These are phyloP conservation scores for Dalbergia cochinchinensis DNA, from an alignment of 306 rosid genomes.

Conservation along the genomic window DNA sequence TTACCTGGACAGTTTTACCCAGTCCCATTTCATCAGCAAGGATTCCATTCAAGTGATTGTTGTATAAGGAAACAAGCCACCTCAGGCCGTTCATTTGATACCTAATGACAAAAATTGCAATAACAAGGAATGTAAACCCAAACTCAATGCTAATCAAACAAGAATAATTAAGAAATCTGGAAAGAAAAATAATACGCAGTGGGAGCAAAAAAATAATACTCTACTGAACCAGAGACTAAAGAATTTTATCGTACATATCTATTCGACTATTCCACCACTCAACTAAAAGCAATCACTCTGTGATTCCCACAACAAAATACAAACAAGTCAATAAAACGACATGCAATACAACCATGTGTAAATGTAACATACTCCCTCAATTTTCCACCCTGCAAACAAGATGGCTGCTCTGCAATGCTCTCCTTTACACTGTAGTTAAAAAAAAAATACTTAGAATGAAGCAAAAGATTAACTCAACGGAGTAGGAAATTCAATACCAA, in stretches of 20 bases:
- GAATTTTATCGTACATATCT: conserved; percentile 3
- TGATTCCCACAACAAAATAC: conserved; percentile 34
- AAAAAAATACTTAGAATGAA: conserved; percentile 35
- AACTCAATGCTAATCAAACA: conserved; percentile 33
- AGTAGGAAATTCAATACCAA: neutral
- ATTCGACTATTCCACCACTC: neutral
- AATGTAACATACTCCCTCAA: conserved; percentile 87
- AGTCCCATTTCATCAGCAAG: conserved; percentile 99
- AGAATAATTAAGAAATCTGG: conserved; percentile 19
- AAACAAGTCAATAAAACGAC: conserved; percentile 8
- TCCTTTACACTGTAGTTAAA: conserved; percentile 82
- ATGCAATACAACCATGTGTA: conserved; percentile 27
- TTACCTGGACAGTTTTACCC: conserved; percentile 99
- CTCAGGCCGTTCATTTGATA: conserved; percentile 99
- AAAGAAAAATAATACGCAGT: neutral
- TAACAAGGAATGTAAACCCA: conserved; percentile 36
- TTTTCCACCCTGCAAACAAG: conserved; percentile 78
- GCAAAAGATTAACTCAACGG: conserved; percentile 21
- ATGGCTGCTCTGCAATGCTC: conserved; percentile 91
- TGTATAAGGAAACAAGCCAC: conserved; percentile 96
- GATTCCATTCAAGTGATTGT: conserved; percentile 98
- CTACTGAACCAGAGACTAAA: neutral
- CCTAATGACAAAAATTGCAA: conserved; percentile 62
- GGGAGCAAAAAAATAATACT: too few species aligned
- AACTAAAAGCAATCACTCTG: conserved; percentile 31